A percentile compares a stretch with the other conserved stretches of the same genome.
phyloP scores from a whole-genome alignment of 306 rosid genomes.

The Prunus dulcis region DNA sequence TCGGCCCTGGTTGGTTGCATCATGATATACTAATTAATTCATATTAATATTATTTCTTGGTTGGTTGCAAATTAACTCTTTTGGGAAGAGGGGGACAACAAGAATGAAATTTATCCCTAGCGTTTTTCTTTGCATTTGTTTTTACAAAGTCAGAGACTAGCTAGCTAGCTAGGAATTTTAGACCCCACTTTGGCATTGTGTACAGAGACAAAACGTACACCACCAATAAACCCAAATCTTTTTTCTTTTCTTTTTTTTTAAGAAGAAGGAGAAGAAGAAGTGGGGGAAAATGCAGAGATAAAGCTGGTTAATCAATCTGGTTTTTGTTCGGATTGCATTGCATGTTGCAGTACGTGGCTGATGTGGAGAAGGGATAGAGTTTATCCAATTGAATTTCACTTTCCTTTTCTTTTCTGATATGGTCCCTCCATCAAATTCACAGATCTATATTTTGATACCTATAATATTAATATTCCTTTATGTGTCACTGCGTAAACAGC shows the following conservation, averaged over 20 bases:
- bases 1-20: constrained; percentile 44
- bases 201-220: too few species aligned
- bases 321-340: constrained; percentile 2
- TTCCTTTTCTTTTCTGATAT: constrained; percentile 10
- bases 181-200: not conserved
- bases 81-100: constrained; percentile 9
- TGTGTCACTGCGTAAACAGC: not conserved
- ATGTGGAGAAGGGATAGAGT: constrained; percentile 54
- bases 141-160: constrained; percentile 28
- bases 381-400: constrained; percentile 45
- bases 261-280: too few species aligned
- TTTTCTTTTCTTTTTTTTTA: too few species aligned
- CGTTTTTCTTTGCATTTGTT: constrained; percentile 19
- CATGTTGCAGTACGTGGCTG: constrained; percentile 32
- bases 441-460: not conserved
- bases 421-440: constrained; percentile 63
- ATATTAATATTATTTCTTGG: not conserved
- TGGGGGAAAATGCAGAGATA: not conserved
- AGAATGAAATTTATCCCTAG: constrained; percentile 18
- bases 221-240: not conserved
- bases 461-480: not conserved
- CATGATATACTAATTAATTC: constrained; percentile 26
- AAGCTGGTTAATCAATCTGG: not conserved
- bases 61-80: not conserved
- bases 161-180: not conserved